Base-by-base conservation (phyloP, 257 asterid genomes). In the Linaria vulgaris region DNA sequence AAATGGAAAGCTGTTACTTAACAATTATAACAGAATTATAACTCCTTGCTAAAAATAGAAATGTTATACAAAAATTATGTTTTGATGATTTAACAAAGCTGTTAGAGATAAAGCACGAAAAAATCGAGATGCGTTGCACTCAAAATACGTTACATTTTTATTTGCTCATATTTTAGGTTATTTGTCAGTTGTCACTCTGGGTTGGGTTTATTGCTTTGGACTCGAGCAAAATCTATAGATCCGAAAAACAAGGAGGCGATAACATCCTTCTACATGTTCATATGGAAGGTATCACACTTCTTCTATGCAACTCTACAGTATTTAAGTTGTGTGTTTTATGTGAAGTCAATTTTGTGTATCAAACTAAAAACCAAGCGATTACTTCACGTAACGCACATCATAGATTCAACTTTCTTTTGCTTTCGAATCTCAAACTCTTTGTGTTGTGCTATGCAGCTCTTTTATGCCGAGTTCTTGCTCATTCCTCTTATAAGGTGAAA, bases 231-330 rank as follows among this genome's bases (percentile, higher is more conserved):
- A 72, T 78, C 96, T 9, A 56, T 75, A 20, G 94, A 92, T 67
- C 76, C 87, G 53, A 77, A 73, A 55, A 81, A 72, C 85, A 90
- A 89, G 77, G 69, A 83, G 5, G 80, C 83, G 14, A 79, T 89
- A 70, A 84, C 94, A 65, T 75, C 97, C 71, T 92, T 87, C 72
- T 89, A 92, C 88, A 90, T 85, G 97, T 85, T 92, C 87, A 84
- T 92, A 69, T 92, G 99, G 99, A 82, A 92, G 99, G 99, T 92
- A 80, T 63, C 4, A 27, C 61, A 53, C 69, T 66, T 65, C 24
- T 44, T 17, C 12, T 9, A 25, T 22, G 56, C 54, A 17, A 41
- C 39, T 3, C 2, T 10, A 24, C 25, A 15, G 3, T 21, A 54
- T 38, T 10, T 20, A 2, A 3, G 38, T 57, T 37, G 23, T 4